Evolutionary conservation across 2,329 filamentous ascomycete species (phyloP).

Genomic region (Colletotrichum sp.): DNA sequence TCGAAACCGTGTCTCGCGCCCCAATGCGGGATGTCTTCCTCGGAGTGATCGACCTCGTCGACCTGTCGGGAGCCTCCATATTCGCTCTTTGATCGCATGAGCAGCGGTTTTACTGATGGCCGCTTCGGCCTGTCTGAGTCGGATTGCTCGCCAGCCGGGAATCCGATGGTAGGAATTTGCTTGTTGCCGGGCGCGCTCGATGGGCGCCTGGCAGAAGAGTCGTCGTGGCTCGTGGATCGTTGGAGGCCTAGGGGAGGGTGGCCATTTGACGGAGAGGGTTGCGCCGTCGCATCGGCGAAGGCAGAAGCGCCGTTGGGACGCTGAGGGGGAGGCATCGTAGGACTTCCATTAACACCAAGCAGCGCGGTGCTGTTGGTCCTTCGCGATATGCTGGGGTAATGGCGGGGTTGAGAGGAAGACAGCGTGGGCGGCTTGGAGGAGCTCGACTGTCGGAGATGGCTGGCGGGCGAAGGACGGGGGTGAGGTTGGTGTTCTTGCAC

Average conservation of each 20-base stretch:
- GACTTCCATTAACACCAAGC: slow-evolving; percentile 20
- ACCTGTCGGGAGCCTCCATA: slow-evolving; percentile 45
- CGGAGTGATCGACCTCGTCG: slow-evolving; percentile 45
- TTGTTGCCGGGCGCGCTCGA: slow-evolving; percentile 52
- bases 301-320: slow-evolving; percentile 11
- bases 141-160: slow-evolving; percentile 27
- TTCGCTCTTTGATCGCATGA: slow-evolving; percentile 64
- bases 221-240: slow-evolving; percentile 21
- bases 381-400: slow-evolving; percentile 17
- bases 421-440: slow-evolving; percentile 7
- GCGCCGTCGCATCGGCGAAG: slow-evolving; percentile 16
- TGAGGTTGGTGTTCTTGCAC: slow-evolving; percentile 5
- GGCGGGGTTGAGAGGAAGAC: slow-evolving; percentile 13
- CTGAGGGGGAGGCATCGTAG: slow-evolving; percentile 13
- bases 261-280: not conserved
- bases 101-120: slow-evolving; percentile 50
- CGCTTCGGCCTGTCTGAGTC: slow-evolving; percentile 41
- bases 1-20: slow-evolving; percentile 86
- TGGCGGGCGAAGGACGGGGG: slow-evolving; percentile 6
- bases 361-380: slow-evolving; percentile 20
- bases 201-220: slow-evolving; percentile 40
- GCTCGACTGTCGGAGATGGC: slow-evolving; percentile 17
- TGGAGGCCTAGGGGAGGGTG: slow-evolving; percentile 12
- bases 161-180: not conserved
- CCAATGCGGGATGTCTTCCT: slow-evolving; percentile 57